Evolutionary conservation across 805 yeast genomes (phyloP).

Genomic region (Lipomyces spencermartinsiae): DNA sequence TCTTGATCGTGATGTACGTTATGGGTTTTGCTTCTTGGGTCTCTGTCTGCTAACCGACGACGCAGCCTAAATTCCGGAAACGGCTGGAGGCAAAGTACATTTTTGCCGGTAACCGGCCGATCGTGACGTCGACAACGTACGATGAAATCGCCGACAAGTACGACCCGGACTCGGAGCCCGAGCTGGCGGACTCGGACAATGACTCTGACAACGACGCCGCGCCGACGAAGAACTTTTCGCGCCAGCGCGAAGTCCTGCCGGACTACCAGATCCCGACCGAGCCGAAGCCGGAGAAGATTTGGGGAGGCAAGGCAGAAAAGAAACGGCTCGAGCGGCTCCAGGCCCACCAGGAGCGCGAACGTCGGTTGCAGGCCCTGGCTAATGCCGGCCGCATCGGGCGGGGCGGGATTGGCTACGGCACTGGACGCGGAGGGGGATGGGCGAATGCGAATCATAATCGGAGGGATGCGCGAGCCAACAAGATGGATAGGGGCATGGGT

Average conservation of each 20-base stretch:
- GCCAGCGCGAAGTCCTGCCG: conserved; percentile 1
- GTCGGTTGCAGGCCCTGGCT: background rate
- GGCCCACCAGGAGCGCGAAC: background rate
- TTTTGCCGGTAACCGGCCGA: conserved; percentile 52
- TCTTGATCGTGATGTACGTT: conserved; percentile 66
- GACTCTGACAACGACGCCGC: conserved; percentile 1
- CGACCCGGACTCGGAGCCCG: conserved; percentile 7
- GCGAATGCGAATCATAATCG: conserved; percentile 31
- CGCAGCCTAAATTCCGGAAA: conserved; percentile 54
- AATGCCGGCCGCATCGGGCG: background rate
- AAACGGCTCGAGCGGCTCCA: background rate
- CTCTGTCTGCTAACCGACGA: background rate
- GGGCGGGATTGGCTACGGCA: background rate
- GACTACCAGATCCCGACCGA: conserved; percentile 1
- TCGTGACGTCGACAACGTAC: conserved; percentile 4
- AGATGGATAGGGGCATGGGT: conserved; percentile 22
- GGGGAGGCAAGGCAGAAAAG: conserved; percentile 10
- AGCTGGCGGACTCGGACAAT: conserved; percentile 1
- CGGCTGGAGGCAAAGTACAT: conserved; percentile 67
- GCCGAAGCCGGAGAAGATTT: conserved; percentile 6
- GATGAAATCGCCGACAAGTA: background rate
- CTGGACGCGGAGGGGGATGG: conserved; percentile 16
- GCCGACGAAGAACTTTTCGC: conserved; percentile 1
- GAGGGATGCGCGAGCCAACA: conserved; percentile 20
- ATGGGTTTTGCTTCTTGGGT: background rate